Evolutionary conservation across 192 early-diverging fungal species (phyloP), one percentile per base, ranked within the genome.

Genomic region (Coemansia sp.): DNA sequence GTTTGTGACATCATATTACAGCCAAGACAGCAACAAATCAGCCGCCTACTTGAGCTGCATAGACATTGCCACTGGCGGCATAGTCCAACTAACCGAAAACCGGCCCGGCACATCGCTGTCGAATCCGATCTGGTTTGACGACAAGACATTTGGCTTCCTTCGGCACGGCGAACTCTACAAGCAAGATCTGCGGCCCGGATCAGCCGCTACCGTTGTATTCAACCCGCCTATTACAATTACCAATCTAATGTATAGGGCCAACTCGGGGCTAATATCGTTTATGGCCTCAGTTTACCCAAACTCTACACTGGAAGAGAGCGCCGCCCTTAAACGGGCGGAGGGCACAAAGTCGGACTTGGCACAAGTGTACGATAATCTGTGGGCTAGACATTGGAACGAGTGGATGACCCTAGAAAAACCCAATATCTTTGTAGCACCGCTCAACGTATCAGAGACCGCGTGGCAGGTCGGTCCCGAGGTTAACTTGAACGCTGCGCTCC

Each of bases 301-400:
- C 29, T 29, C 77, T 2, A 71, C 86, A 7, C 64, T 91, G 30
- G 71, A 84, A 18, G 84, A 78, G 12, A 80, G 87, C 34, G 83
- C 77, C 47, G 67, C 74, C 12, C 74, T 79, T 32, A 84, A 87
- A 32, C 74, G 74, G 10, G 58, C 76, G 15, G 74, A 74, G 22
- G 67, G 65, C 20, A 58, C 40, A 9, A 60, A 70, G 24, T 74
- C 71, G 43, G 87, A 89, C 62, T 84, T 86, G 16, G 90, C 84
- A 24, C 53, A 82, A 5, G 87, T 83, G 8, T 90, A 78, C 69
- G 87, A 91, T 63, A 67, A 87, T 10, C 78, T 93, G 44, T 89
- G 88, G 86, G 87, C 90, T 27, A 82, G 91, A 27, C 90, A 91
- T 67, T 93, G 91, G 91, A 88, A 93, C 67, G 74, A 78, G 16